These are phyloP conservation scores for Eucalyptus grandis DNA, from an alignment of 345 rosid genomes.

Conservation along the genomic window DNA sequence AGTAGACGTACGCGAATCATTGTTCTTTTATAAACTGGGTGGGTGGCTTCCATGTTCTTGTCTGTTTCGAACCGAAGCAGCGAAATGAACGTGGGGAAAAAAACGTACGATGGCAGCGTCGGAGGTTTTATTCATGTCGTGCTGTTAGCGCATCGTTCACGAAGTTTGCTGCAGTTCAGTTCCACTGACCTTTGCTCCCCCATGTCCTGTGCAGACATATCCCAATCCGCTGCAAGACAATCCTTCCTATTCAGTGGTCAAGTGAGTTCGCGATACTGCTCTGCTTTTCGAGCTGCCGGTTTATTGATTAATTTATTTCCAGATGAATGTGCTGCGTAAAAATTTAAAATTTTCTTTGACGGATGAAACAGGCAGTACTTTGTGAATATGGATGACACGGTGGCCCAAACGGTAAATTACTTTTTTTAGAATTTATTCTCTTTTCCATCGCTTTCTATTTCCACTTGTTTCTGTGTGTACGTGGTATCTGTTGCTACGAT, in stretches of 20 bases:
- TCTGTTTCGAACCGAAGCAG: not conserved
- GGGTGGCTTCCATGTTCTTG: not conserved
- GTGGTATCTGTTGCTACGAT: not conserved
- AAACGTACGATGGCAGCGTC: not conserved
- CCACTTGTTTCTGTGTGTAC: not conserved
- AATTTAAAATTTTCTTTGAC: not conserved
- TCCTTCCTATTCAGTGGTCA: conserved; percentile 29
- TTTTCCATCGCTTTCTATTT: not conserved
- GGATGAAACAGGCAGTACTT: conserved; percentile 29
- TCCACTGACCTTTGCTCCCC: not conserved
- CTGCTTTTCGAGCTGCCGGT: not conserved
- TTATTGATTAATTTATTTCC: not conserved
- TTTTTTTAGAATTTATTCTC: not conserved
- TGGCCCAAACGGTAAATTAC: conserved; percentile 16
- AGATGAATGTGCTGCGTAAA: not conserved
- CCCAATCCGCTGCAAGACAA: conserved; percentile 33
- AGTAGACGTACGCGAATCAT: not conserved
- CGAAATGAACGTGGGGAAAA: not conserved
- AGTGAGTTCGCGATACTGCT: conserved; percentile 2
- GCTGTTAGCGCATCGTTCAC: not conserved
- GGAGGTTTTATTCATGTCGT: not conserved
- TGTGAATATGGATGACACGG: conserved; percentile 22
- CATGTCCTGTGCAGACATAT: conserved; percentile 8
- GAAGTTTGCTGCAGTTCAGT: not conserved
- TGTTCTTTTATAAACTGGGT: not conserved